Evolutionary conservation across 148 eudicot genomes (phyloP).

Genomic region (Suaeda aralocaspica): DNA sequence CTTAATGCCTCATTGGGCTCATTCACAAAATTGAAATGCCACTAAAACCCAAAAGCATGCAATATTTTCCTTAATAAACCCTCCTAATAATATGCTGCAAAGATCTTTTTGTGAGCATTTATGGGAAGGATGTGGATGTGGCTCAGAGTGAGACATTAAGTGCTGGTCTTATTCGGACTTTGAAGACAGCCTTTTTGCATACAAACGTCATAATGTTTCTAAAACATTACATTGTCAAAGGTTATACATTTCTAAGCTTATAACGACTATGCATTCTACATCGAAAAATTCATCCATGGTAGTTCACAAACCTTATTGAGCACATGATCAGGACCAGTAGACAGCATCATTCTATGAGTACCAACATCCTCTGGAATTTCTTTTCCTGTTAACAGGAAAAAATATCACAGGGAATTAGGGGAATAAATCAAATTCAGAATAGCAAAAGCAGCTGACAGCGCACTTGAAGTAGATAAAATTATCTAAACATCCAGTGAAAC

Average conservation of each 20-base stretch:
- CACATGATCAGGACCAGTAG: conserved; percentile 58
- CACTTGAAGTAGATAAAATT: not conserved
- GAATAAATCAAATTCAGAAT: not conserved
- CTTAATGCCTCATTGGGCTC: too few relatives aligned
- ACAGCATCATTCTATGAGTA: conserved; percentile 53
- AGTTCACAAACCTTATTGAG: conserved; percentile 56
- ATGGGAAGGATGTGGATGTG: not conserved
- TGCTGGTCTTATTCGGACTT: not conserved
- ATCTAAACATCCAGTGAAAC: not conserved
- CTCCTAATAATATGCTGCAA: not conserved
- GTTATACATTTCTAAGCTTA: not conserved
- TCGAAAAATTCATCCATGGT: not conserved
- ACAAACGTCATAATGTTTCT: not conserved
- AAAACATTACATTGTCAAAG: not conserved
- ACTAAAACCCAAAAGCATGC: not conserved
- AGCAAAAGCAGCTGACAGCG: not conserved
- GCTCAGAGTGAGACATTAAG: too few relatives aligned
- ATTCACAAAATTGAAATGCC: not conserved
- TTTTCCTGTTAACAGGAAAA: conserved; percentile 46
- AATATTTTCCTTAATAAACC: not conserved
- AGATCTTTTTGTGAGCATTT: not conserved
- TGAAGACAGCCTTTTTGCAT: not conserved
- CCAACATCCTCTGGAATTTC: conserved; percentile 64
- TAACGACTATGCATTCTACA: not conserved
- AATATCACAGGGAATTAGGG: not conserved